phyloP scores from a whole-genome alignment of 2,329 filamentous ascomycete genomes.

The Pseudocercospora cruenta region DNA sequence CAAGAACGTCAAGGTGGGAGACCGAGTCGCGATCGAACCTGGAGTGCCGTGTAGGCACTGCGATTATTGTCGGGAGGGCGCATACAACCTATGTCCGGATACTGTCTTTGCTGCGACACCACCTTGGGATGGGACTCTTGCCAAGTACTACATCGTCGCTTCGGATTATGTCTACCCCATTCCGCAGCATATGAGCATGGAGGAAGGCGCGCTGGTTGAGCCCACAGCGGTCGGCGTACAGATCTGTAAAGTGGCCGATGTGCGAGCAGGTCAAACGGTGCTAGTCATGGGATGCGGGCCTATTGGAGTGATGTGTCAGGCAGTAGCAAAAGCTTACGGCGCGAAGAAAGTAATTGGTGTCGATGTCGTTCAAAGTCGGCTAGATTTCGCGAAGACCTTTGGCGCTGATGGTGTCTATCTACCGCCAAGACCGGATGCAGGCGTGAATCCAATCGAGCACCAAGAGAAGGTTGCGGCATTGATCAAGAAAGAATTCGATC shows the following conservation, averaged over 20 bases:
- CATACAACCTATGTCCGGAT: constrained; percentile 81
- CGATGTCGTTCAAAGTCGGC: constrained; percentile 76
- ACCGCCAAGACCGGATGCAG: constrained; percentile 38
- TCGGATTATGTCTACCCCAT: constrained; percentile 55
- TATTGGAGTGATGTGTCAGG: constrained; percentile 82
- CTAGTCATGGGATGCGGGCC: constrained; percentile 52
- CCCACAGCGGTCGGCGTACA: constrained; percentile 58
- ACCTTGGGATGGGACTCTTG: constrained; percentile 52
- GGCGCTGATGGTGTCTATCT: constrained; percentile 52
- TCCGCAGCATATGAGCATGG: constrained; percentile 50
- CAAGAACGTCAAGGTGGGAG: constrained; percentile 48
- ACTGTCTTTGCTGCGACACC: constrained; percentile 57
- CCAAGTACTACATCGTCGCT: constrained; percentile 54
- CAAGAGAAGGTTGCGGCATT: constrained; percentile 44
- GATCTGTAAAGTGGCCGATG: constrained; percentile 43
- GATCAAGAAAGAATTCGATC: constrained; percentile 44
- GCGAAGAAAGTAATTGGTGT: constrained; percentile 78
- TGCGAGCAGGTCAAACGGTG: constrained; percentile 47
- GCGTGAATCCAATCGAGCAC: constrained; percentile 43
- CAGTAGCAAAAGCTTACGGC: constrained; percentile 79
- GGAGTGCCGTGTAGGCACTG: constrained; percentile 52
- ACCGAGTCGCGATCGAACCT: constrained; percentile 55
- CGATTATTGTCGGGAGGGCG: constrained; percentile 64
- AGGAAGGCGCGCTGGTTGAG: constrained; percentile 59
- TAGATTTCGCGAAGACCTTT: constrained; percentile 70